Base-by-base conservation (phyloP, 306 rosid species). In the Vicia villosa region DNA sequence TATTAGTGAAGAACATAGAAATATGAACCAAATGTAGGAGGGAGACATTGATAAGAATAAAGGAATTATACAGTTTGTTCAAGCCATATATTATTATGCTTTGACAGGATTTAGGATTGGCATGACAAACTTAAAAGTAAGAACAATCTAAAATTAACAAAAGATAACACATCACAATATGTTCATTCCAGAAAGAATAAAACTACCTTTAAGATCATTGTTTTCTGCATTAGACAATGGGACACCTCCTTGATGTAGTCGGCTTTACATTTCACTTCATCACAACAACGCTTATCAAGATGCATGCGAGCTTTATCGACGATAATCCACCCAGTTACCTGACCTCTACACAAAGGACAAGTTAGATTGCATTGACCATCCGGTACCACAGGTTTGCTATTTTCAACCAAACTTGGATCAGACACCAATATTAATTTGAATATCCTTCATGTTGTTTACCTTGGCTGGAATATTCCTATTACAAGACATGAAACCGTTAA, bases 271-370 rank as follows among this genome's bases (percentile, higher is more conserved):
- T 40, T 86, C 42, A 77, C 80, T 79, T 88, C 96, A 59, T 88
- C 98, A 7, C 98, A 93, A 75, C 77, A 79, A 46, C 98, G 98
- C 72, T 86, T 85, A 63, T 93, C 96, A 47, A 93, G 90, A 78
- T 80, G 74, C 17, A 26, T 3, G 12, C 98, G 97, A 34, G 88
- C 97, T 58, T 78, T 79, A 28, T 90, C 87, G 14, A 90, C 82
- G 47, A 88, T 72, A 61, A 80, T 71, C 98, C 98, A 93, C 52
- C 98, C 98, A 37, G 81, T 83, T 45, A 93, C 98, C 49, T 83
- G 91, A 3, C 98, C 98, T 79, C 98, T 77, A 75, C 98, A 93
- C 87, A 93, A 76, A 15, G 98, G 98, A 41, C 98, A 93, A 65
- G 85, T 86, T 38, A 91, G 83, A 66, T 70, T 80, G 85, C 75